Evolutionary conservation across 176 grass and related monocot species (phyloP).

Genomic region (Carex littledalei): DNA sequence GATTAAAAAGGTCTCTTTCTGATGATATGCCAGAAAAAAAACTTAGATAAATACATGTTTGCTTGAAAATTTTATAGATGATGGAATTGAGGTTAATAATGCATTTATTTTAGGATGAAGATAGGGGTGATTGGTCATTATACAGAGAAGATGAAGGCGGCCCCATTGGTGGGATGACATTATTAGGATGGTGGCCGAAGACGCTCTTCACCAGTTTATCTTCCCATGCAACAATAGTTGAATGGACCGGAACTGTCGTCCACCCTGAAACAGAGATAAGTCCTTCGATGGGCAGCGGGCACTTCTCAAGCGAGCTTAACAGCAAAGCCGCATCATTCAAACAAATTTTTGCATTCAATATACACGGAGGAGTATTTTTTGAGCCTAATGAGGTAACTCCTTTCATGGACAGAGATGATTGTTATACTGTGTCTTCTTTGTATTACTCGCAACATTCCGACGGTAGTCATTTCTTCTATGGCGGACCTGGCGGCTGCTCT

Average conservation of each 20-base stretch:
- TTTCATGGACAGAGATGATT: background rate
- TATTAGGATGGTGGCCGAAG: conserved; percentile 19
- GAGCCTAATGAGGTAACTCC: background rate
- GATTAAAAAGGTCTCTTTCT: conserved; percentile 11
- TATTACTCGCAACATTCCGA: background rate
- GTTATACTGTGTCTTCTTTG: background rate
- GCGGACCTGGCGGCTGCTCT: conserved; percentile 2
- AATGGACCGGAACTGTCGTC: conserved; percentile 12
- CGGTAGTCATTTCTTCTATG: background rate
- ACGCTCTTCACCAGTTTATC: conserved; percentile 15
- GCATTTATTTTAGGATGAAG: no score
- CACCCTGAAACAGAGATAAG: background rate
- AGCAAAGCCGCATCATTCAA: conserved; percentile 28
- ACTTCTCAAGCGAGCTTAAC: conserved; percentile 6
- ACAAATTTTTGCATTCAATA: background rate
- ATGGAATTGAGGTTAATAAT: no score
- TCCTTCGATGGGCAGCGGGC: conserved; percentile 41
- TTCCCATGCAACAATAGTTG: background rate
- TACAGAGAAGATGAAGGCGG: conserved; percentile 19
- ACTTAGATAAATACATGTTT: background rate
- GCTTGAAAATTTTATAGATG: background rate
- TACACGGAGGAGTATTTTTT: background rate
- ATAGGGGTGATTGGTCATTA: conserved; percentile 32
- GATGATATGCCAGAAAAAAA: background rate
- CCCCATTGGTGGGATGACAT: background rate